Percentiles rank a stretch among this genome's conserved stretches.
phyloP scores from a whole-genome alignment of 1,139 yeast genomes.

The Saccharomyces hybrid region DNA sequence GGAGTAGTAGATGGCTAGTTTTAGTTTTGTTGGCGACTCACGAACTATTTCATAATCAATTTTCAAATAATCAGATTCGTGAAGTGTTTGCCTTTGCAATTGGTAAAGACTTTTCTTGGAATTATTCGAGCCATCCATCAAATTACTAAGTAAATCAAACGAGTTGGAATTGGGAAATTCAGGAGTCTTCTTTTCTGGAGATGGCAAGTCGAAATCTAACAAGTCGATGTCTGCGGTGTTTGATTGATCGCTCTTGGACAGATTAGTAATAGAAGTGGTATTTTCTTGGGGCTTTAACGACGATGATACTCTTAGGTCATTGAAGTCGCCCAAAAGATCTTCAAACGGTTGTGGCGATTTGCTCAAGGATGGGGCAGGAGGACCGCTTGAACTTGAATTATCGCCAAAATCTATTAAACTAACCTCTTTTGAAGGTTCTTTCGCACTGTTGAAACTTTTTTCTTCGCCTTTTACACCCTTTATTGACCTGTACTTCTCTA shows the following conservation, averaged over 20 bases:
- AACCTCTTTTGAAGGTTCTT: conserved; percentile 33
- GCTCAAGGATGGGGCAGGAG: conserved; percentile 8
- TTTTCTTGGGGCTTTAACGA: conserved; percentile 18
- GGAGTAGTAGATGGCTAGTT: conserved; percentile 34
- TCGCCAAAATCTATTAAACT: conserved; percentile 79
- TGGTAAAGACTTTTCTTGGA: not conserved
- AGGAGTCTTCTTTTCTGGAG: conserved; percentile 4
- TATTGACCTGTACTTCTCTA: conserved; percentile 60
- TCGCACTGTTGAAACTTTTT: not conserved
- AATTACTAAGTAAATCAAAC: conserved; percentile 40
- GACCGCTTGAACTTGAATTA: conserved; percentile 37
- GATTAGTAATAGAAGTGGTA: not conserved
- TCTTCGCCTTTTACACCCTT: conserved; percentile 37
- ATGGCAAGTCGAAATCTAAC: conserved; percentile 41
- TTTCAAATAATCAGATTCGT: conserved; percentile 44
- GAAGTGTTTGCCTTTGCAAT: conserved; percentile 25
- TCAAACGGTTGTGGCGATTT: conserved; percentile 8
- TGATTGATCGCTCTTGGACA: conserved; percentile 10
- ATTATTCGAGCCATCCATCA: conserved; percentile 37
- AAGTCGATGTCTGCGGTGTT: conserved; percentile 30
- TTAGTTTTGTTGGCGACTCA: conserved; percentile 40
- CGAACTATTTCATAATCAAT: conserved; percentile 44
- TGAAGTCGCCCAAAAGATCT: conserved; percentile 46
- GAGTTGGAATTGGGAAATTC: conserved; percentile 2
- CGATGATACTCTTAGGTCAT: conserved; percentile 44